A percentile compares a stretch with the other conserved stretches of the same genome.
Conservation (phyloP, 495 filamentous ascomycete species). For the Penicillium paradoxum region DNA sequence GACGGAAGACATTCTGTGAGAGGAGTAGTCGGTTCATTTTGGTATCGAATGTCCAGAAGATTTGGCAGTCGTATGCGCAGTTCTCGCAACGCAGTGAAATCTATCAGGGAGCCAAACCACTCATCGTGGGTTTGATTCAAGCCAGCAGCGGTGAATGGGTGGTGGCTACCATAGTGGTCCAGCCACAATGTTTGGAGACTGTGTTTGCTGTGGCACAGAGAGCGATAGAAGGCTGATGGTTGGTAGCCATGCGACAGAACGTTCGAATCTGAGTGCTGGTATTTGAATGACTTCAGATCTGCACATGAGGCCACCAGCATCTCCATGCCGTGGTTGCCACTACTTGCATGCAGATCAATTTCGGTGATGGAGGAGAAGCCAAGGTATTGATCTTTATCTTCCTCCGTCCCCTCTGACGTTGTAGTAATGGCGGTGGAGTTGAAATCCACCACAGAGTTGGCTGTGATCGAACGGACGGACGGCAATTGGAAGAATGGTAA, state of each 20-base stretch:
- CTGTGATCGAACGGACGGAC: slow-evolving; percentile 23
- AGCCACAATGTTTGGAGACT: slow-evolving; percentile 32
- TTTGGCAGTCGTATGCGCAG: slow-evolving; percentile 35
- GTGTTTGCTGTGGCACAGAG: slow-evolving; percentile 23
- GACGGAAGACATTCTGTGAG: slow-evolving; percentile 26
- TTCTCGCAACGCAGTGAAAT: slow-evolving; percentile 29
- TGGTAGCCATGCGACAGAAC: slow-evolving; percentile 25
- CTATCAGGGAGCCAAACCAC: slow-evolving; percentile 30
- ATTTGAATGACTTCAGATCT: slow-evolving; percentile 30
- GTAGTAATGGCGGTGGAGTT: background rate
- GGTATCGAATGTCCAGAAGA: slow-evolving; percentile 30
- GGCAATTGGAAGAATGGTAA: slow-evolving; percentile 29
- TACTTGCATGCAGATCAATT: slow-evolving; percentile 28
- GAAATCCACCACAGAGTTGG: slow-evolving; percentile 28
- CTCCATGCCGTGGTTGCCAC: slow-evolving; percentile 27
- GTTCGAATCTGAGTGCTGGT: slow-evolving; percentile 34
- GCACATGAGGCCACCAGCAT: slow-evolving; percentile 21
- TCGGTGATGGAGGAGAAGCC: slow-evolving; percentile 21
- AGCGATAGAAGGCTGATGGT: slow-evolving; percentile 25
- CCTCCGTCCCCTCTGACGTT: background rate
- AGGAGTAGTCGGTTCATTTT: slow-evolving; percentile 19
- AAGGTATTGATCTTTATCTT: background rate
- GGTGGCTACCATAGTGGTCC: slow-evolving; percentile 28
- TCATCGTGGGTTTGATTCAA: slow-evolving; percentile 33
- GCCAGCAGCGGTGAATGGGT: slow-evolving; percentile 29